Percentiles rank a stretch among this genome's conserved stretches.
phyloP scores from a whole-genome alignment of 441 rosid species.

The Flueggea neowawraea region DNA sequence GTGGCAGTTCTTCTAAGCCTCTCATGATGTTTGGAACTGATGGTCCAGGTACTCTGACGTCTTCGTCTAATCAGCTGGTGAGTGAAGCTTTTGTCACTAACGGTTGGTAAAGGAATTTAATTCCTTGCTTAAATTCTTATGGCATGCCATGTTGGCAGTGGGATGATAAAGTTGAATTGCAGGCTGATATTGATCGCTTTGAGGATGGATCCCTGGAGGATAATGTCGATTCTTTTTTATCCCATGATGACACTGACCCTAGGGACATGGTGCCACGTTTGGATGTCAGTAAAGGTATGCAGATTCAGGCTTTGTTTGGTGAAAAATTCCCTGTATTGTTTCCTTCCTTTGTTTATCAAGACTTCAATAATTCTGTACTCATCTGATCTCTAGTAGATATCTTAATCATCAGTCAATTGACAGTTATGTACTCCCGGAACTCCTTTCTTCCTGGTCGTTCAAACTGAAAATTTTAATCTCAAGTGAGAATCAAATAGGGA shows the following conservation, averaged over 20 bases:
- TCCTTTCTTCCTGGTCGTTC: background rate
- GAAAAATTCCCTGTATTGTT: background rate
- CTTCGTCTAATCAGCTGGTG: constrained; percentile 87
- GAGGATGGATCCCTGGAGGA: constrained; percentile 86
- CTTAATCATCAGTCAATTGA: background rate
- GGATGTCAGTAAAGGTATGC: constrained; percentile 74
- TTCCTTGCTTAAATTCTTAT: constrained; percentile 37
- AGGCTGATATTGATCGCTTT: constrained; percentile 86
- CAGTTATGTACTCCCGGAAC: background rate
- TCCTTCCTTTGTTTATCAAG: background rate
- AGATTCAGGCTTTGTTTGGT: constrained; percentile 3
- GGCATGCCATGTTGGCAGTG: constrained; percentile 48
- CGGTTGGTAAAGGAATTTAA: constrained; percentile 25
- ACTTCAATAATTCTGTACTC: too few relatives aligned
- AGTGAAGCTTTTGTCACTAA: constrained; percentile 24
- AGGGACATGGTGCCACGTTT: constrained; percentile 54
- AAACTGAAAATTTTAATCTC: background rate
- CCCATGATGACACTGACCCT: constrained; percentile 69
- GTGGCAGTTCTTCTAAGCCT: constrained; percentile 73
- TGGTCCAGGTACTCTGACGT: constrained; percentile 64
- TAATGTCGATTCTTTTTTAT: constrained; percentile 77
- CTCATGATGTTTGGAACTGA: constrained; percentile 61
- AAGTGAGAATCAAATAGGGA: background rate
- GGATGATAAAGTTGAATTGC: constrained; percentile 65
- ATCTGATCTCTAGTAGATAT: too few relatives aligned